Percentiles rank a stretch among this genome's conserved stretches.
phyloP scores from a whole-genome alignment of 495 filamentous ascomycete species.

The Lasiosphaeria hispida region DNA sequence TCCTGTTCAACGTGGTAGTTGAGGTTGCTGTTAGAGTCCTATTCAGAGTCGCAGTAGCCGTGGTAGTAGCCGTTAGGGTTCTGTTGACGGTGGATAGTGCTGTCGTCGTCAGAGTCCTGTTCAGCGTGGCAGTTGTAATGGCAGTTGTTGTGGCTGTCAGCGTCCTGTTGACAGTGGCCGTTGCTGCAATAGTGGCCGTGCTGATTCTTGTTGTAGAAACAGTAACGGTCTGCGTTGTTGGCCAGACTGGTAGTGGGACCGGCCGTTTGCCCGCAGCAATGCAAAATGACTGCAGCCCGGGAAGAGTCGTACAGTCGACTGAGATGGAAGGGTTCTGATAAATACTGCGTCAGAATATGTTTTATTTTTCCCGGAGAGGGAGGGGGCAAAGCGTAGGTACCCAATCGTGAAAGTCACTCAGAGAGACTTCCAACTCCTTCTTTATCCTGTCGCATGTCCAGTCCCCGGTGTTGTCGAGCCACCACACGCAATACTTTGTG shows the following conservation, averaged over 20 bases:
- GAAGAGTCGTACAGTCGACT: neutral
- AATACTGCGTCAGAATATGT: neutral
- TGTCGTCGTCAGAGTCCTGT: neutral
- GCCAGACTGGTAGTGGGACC: neutral
- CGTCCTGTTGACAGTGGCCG: neutral
- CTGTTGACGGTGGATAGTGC: too few relatives aligned
- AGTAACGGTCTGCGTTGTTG: neutral
- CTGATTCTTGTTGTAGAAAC: neutral
- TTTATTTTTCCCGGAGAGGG: too few relatives aligned
- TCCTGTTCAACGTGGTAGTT: neutral
- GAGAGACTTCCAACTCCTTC: neutral
- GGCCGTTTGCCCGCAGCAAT: neutral
- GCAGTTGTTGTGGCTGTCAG: neutral
- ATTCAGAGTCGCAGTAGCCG: neutral
- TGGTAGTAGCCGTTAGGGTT: neutral
- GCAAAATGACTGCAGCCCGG: neutral
- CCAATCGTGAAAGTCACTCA: neutral
- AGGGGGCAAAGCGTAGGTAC: too few relatives aligned
- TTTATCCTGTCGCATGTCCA: conserved; percentile 5
- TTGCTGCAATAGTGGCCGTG: neutral
- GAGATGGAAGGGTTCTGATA: neutral
- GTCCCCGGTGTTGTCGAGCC: neutral
- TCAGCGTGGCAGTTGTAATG: neutral
- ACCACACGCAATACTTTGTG: neutral
- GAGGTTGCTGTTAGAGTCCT: conserved; percentile 1